Evolutionary conservation across 768 basidiomycete genomes (phyloP).

Genomic region (Filobasidium wieringae): DNA sequence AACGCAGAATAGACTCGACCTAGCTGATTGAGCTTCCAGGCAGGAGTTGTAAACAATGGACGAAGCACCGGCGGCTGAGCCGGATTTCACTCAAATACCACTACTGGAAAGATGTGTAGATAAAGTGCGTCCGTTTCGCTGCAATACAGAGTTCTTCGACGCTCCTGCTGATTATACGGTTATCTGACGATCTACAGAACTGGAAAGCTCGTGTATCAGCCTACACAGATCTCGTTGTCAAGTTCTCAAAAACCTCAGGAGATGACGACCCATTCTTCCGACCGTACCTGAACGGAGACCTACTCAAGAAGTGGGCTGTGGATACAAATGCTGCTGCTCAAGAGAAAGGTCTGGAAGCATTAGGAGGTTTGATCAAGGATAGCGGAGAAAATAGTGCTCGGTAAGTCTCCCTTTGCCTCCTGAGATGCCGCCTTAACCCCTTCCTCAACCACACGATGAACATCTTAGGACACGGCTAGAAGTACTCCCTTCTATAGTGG

Average conservation of each 20-base stretch:
- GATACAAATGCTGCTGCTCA: slow-evolving; percentile 96
- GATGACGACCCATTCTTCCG: slow-evolving; percentile 90
- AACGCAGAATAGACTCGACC: too few relatives aligned
- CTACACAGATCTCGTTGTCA: slow-evolving; percentile 76
- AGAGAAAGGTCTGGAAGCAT: slow-evolving; percentile 88
- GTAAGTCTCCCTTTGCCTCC: slow-evolving; percentile 20
- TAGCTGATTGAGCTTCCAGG: too few relatives aligned
- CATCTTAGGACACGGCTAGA: slow-evolving; percentile 45
- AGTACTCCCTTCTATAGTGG: slow-evolving; percentile 82
- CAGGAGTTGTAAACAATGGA: neutral
- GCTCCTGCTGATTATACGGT: too few relatives aligned
- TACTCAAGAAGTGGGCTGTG: slow-evolving; percentile 72
- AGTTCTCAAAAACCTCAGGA: slow-evolving; percentile 75
- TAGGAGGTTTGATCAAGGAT: slow-evolving; percentile 73
- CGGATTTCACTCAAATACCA: slow-evolving; percentile 74
- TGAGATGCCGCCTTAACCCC: neutral
- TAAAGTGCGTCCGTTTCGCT: slow-evolving; percentile 44
- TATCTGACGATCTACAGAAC: too few relatives aligned
- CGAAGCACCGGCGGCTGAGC: slow-evolving; percentile 61
- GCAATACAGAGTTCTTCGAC: neutral
- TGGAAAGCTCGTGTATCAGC: slow-evolving; percentile 97
- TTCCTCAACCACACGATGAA: too few relatives aligned
- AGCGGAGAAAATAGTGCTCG: slow-evolving; percentile 76
- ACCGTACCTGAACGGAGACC: slow-evolving; percentile 66
- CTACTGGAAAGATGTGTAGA: slow-evolving; percentile 71